These are phyloP conservation scores for Dothistroma septosporum DNA, from an alignment of 2,329 filamentous ascomycete species.

Conservation along the genomic window DNA sequence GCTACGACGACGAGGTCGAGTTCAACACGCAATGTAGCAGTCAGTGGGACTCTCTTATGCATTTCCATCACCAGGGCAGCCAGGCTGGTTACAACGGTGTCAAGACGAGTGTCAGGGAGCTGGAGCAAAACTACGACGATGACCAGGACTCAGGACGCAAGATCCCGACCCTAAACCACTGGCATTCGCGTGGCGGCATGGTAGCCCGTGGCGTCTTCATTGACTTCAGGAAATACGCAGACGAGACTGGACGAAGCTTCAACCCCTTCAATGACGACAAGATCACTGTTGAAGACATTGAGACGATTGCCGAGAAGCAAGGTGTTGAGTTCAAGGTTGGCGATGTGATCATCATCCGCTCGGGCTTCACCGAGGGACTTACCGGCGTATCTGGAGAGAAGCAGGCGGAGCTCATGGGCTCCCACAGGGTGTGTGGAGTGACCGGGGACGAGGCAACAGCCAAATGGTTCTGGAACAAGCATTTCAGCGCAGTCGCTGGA, in stretches of 20 bases:
- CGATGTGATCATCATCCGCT: constrained; percentile 56
- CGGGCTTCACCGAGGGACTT: constrained; percentile 49
- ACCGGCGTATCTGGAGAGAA: constrained; percentile 37
- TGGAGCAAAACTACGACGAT: constrained; percentile 28
- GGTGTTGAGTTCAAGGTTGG: constrained; percentile 45
- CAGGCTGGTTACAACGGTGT: constrained; percentile 51
- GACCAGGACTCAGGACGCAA: constrained; percentile 29
- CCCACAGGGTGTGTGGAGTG: constrained; percentile 37
- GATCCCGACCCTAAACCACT: constrained; percentile 39
- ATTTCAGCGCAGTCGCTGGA: constrained; percentile 55
- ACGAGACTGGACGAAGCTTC: constrained; percentile 52
- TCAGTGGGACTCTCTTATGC: constrained; percentile 48
- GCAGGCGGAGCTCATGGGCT: constrained; percentile 41
- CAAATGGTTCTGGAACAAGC: constrained; percentile 56
- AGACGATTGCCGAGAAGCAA: constrained; percentile 44
- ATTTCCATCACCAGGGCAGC: constrained; percentile 39
- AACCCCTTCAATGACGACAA: constrained; percentile 49
- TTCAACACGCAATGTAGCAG: constrained; percentile 46
- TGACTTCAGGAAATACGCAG: constrained; percentile 57
- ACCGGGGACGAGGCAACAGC: constrained; percentile 48
- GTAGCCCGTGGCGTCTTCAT: constrained; percentile 56
- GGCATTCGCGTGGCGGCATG: constrained; percentile 51
- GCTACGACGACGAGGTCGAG: constrained; percentile 45
- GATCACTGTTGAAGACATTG: constrained; percentile 45
- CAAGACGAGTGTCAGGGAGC: constrained; percentile 30